phyloP scores from a whole-genome alignment of 1,284 basidiomycete species.

The Boletellus deceptivus region DNA sequence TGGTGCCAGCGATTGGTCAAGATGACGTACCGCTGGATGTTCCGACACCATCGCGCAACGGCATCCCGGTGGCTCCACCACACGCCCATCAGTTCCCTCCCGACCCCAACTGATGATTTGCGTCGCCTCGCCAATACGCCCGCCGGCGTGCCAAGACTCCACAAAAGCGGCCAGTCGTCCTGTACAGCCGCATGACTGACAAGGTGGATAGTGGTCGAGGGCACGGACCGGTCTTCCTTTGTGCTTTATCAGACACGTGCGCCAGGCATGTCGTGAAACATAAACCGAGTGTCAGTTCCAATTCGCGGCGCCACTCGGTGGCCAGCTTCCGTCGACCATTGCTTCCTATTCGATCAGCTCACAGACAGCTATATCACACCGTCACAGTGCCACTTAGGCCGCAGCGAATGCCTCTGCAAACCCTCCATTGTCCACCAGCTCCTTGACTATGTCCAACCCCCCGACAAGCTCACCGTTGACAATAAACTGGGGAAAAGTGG shows the following conservation, averaged over 20 bases:
- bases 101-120: too few relatives aligned
- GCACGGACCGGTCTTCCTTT: too few relatives aligned
- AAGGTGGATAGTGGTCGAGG: too few relatives aligned
- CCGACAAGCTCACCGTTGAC: constrained; percentile 93
- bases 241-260: constrained; percentile 10
- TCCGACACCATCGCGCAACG: background rate
- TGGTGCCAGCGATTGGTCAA: background rate
- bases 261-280: constrained; percentile 5
- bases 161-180: too few relatives aligned
- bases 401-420: constrained; percentile 34
- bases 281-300: constrained; percentile 1
- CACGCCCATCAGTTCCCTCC: too few relatives aligned
- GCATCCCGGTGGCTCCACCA: too few relatives aligned
- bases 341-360: background rate
- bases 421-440: constrained; percentile 54
- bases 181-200: too few relatives aligned
- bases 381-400: constrained; percentile 1
- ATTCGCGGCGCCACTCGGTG: background rate
- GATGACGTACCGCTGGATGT: background rate
- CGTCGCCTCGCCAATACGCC: too few relatives aligned
- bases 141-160: too few relatives aligned
- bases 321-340: background rate
- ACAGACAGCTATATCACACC: background rate
- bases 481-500: constrained; percentile 95
- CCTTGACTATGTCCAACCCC: constrained; percentile 87